phyloP scores from a whole-genome alignment of 768 basidiomycete species.

The Cubamyces sp. region DNA sequence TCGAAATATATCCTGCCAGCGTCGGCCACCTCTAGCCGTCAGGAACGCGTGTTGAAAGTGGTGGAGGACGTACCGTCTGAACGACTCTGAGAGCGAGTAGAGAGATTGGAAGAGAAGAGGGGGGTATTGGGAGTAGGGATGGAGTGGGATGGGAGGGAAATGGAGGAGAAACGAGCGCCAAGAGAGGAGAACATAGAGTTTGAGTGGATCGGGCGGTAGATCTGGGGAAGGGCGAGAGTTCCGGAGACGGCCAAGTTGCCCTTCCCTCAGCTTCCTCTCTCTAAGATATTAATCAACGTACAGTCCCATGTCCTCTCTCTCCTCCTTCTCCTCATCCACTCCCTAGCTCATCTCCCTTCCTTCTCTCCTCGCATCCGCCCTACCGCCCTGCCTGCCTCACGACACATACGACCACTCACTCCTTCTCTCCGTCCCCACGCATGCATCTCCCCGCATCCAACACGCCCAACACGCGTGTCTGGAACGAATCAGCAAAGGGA shows the following conservation, averaged over 20 bases:
- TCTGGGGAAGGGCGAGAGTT: background rate
- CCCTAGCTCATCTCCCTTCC: background rate
- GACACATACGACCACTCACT: background rate
- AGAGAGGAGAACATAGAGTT: background rate
- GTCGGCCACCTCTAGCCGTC: background rate
- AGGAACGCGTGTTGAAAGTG: background rate
- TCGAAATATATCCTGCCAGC: no score
- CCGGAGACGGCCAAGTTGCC: slow-evolving; percentile 2
- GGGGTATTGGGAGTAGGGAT: background rate
- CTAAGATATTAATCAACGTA: no score
- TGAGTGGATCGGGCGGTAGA: background rate
- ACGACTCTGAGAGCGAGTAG: background rate
- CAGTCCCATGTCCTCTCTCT: background rate
- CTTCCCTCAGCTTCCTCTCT: no score
- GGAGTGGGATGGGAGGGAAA: background rate
- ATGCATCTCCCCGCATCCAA: slow-evolving; percentile 1
- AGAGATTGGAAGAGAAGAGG: background rate
- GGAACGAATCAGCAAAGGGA: no score
- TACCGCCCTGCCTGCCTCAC: background rate
- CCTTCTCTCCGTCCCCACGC: background rate
- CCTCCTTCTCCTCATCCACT: background rate
- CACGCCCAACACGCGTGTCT: slow-evolving; percentile 7
- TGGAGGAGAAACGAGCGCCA: background rate
- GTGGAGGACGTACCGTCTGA: background rate
- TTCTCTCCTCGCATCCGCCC: background rate